Evolutionary conservation across 257 asterid genomes (phyloP).

Genomic region (Solanum appendiculatum): DNA sequence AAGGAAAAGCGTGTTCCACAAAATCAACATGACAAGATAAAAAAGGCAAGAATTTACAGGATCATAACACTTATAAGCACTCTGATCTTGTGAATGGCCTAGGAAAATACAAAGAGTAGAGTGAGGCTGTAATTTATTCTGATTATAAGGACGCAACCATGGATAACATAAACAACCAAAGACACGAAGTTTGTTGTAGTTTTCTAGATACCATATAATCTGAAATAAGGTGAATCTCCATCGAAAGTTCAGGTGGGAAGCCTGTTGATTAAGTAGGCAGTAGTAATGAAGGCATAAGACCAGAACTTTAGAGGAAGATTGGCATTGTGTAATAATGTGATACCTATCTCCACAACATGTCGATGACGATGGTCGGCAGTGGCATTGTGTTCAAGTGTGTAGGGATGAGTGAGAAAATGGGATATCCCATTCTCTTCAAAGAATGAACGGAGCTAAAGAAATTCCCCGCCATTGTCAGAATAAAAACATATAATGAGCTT

Average conservation of each 20-base stretch:
- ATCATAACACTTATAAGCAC: background rate
- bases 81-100: background rate
- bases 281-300: background rate
- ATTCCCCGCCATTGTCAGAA: no score
- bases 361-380: background rate
- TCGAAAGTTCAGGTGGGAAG: background rate
- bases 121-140: background rate
- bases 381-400: background rate
- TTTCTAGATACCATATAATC: background rate
- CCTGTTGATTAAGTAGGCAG: background rate
- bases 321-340: background rate
- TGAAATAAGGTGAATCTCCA: background rate
- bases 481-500: no score
- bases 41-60: background rate
- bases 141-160: no score
- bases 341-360: background rate
- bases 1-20: background rate
- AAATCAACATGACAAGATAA: background rate
- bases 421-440: no score
- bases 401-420: no score
- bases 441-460: no score
- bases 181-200: no score
- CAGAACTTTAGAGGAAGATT: background rate
- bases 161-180: no score
- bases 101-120: background rate